Evolutionary conservation across 257 asterid species (phyloP).

Genomic region (Leonotis leonurus): DNA sequence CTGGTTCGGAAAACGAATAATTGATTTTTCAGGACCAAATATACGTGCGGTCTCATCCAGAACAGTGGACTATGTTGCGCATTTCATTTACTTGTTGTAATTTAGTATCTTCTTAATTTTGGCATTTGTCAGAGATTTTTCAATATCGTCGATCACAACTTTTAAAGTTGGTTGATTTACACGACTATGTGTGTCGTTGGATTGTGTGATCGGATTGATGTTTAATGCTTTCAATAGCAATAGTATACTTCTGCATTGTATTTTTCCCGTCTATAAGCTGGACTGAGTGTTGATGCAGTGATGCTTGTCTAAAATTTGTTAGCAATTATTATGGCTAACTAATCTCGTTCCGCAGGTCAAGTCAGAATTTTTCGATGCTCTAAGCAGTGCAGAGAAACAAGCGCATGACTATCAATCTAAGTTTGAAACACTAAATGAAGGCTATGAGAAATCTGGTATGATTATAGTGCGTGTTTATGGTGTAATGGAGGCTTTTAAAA

Average conservation of each 20-base stretch:
- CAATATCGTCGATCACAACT: background rate
- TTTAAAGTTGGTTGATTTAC: conserved; percentile 4
- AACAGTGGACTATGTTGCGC: background rate
- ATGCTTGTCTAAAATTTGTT: background rate
- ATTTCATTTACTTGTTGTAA: background rate
- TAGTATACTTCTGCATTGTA: conserved; percentile 1
- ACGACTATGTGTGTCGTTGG: background rate
- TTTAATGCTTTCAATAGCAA: conserved; percentile 3
- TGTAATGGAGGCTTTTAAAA: conserved; percentile 2
- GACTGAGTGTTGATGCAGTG: background rate
- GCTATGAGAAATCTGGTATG: conserved; percentile 67
- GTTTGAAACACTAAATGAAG: conserved; percentile 52
- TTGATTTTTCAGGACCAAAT: background rate
- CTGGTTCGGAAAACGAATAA: background rate
- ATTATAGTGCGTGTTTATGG: background rate
- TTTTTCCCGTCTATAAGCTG: background rate
- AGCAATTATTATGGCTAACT: conserved; percentile 11
- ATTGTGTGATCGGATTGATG: conserved; percentile 14
- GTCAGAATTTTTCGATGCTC: conserved; percentile 85
- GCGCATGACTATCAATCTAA: conserved; percentile 60
- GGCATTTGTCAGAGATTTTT: background rate
- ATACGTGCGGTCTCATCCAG: background rate
- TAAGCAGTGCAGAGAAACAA: conserved; percentile 92
- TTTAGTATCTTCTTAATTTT: background rate
- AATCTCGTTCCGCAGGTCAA: conserved; percentile 54